These are phyloP conservation scores for Macrolepiota fuliginosa DNA, from an alignment of 768 basidiomycete species.

Conservation along the genomic window DNA sequence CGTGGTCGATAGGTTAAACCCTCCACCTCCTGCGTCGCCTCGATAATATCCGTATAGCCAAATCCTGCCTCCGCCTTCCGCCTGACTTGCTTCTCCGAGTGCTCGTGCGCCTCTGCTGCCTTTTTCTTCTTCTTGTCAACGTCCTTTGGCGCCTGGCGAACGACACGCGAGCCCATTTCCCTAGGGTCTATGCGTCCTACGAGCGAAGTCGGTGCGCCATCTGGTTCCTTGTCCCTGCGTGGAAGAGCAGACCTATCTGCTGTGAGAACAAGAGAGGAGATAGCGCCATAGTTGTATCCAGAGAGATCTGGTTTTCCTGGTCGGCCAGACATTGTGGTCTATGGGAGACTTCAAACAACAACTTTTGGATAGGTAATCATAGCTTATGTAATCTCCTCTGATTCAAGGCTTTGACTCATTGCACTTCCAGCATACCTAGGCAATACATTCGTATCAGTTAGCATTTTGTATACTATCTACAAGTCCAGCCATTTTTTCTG, in stretches of 20 bases:
- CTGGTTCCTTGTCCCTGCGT: slow-evolving; percentile 91
- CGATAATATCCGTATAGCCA: slow-evolving; percentile 89
- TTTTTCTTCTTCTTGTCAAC: slow-evolving; percentile 93
- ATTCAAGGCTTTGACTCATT: neutral
- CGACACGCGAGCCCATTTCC: slow-evolving; percentile 92
- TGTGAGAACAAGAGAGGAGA: slow-evolving; percentile 93
- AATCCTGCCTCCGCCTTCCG: slow-evolving; percentile 65
- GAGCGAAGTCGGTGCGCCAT: slow-evolving; percentile 92
- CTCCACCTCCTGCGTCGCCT: slow-evolving; percentile 91
- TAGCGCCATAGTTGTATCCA: slow-evolving; percentile 94
- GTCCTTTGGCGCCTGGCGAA: slow-evolving; percentile 81
- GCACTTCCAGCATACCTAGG: neutral
- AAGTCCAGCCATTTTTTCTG: too few species aligned
- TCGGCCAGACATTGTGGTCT: slow-evolving; percentile 29
- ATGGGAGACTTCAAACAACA: neutral
- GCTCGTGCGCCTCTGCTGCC: slow-evolving; percentile 58
- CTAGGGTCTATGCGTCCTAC: slow-evolving; percentile 85
- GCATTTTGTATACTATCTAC: too few species aligned
- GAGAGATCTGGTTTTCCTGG: slow-evolving; percentile 74
- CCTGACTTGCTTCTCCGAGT: slow-evolving; percentile 56
- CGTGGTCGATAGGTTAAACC: slow-evolving; percentile 91
- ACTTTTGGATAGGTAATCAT: neutral
- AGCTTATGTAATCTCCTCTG: neutral
- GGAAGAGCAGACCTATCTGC: slow-evolving; percentile 81
- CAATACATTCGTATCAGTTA: neutral